Evolutionary conservation across 2,329 filamentous ascomycete species (phyloP), one percentile per base, ranked within the genome.

Genomic region (Botrytis porri): DNA sequence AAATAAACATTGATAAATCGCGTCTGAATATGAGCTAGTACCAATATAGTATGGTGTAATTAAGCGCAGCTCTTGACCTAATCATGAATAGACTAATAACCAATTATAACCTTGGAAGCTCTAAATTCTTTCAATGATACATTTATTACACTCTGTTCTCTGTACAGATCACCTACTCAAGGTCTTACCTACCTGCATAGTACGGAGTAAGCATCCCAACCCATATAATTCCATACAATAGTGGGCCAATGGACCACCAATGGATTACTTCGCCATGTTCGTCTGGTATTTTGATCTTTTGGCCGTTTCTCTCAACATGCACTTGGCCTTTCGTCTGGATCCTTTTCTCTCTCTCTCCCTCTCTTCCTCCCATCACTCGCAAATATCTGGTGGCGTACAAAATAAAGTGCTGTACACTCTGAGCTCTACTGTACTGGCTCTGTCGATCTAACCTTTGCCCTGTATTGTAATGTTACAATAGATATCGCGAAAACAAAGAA

Each of bases 1-100:
- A 70, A 70, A 70, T 64, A 70, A 63, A 70, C 59, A 63, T 18
- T 63, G 32, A 54, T 12, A 32, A 41, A 48, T 70, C 69, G 69
- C 69, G 59, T 70, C 66, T 43, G 16, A 5, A 37, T 20, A 32
- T 18, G 39, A 32, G 22, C 65, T 69, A 69, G 37, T 25, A 57
- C 48, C 7, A 57, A 57, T n/a, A 64, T 7, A 64, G 57, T 70
- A 70, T 48, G 16, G 59, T 25, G 18, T 14, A 3, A 3, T 22
- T 32, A 22, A 70, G 22, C 32, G 37, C 14, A 16, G 20, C 8
- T n/a, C 7, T 9, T 7, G 9, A 9, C 3, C 41, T 70, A 64
- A 41, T 59, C 41, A 37, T 64, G 41, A 54, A 70, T 41, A 29
- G 18, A 41, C 41, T 64, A 70, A 35, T 64, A 70, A 35, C 32